These are phyloP conservation scores for Alternaria hordeiaustralica DNA, from an alignment of 2,329 filamentous ascomycete species.

Conservation along the genomic window DNA sequence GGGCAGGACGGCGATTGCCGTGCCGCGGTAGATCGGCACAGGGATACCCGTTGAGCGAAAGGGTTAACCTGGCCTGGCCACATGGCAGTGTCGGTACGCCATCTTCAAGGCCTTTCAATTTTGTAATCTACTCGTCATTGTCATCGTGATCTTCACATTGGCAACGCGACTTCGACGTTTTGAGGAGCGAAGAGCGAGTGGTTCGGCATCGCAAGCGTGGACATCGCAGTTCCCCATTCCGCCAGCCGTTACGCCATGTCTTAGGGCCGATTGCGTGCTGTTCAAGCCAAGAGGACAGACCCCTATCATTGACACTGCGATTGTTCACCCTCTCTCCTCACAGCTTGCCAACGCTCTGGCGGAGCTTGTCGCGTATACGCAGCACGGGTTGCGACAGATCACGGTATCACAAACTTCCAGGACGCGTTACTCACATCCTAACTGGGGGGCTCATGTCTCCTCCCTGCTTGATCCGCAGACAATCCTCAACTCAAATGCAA, in stretches of 20 bases:
- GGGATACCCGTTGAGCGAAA: not conserved
- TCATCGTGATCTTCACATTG: not conserved
- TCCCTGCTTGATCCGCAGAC: not conserved
- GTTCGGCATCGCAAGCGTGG: not conserved
- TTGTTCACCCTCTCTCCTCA: not conserved
- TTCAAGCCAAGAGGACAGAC: not conserved
- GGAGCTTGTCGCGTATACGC: not conserved
- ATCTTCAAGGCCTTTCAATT: not conserved
- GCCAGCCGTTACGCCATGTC: not conserved
- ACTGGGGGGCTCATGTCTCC: not conserved
- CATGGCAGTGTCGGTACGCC: not conserved
- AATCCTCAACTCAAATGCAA: not conserved
- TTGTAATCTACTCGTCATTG: not conserved
- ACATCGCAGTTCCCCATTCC: not conserved
- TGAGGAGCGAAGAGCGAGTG: not conserved
- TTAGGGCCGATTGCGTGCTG: not conserved
- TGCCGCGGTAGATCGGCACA: not conserved
- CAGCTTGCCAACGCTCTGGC: not conserved
- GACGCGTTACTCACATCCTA: not conserved
- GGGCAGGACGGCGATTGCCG: not conserved
- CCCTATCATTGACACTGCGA: not conserved
- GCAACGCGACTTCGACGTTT: not conserved
- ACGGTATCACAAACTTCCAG: not conserved
- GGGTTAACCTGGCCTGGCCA: not conserved
- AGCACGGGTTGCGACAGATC: not conserved